Evolutionary conservation across 1,284 basidiomycete genomes (phyloP).

Genomic region (Tilletia walkeri): DNA sequence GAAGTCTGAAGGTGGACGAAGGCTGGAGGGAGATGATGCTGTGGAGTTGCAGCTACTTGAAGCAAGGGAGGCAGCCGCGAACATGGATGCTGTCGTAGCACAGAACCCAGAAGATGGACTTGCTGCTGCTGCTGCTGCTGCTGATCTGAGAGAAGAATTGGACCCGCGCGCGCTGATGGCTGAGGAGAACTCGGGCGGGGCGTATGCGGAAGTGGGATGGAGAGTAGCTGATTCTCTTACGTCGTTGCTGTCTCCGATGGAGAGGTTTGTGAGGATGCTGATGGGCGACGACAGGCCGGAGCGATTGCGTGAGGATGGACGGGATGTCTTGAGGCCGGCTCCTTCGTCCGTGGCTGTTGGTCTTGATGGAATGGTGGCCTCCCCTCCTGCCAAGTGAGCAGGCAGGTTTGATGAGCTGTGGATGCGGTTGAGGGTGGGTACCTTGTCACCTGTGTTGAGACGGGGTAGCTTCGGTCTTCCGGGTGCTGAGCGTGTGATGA

Average conservation of each 20-base stretch:
- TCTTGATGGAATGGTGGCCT: no score
- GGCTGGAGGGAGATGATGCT: background rate
- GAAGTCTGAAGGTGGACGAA: background rate
- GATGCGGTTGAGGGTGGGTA: background rate
- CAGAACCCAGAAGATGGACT: background rate
- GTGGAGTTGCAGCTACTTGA: background rate
- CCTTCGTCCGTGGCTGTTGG: background rate
- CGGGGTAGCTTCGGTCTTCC: background rate
- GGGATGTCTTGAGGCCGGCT: background rate
- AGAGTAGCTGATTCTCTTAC: no score
- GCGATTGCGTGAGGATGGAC: slow-evolving; percentile 5
- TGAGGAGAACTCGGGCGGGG: no score
- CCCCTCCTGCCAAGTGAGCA: background rate
- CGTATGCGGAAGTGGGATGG: no score
- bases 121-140: background rate
- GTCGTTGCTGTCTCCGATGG: background rate
- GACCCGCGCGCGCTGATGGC: no score
- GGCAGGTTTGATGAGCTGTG: background rate
- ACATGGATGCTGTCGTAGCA: background rate
- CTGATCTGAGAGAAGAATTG: background rate
- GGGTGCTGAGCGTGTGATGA: background rate
- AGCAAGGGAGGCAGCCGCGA: background rate
- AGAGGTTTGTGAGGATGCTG: background rate
- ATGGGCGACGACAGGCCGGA: background rate
- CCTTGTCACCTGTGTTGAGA: slow-evolving; percentile 5